Base-by-base conservation (phyloP, 2,329 filamentous ascomycete genomes). In the Neophaeococcomyces mojaviensis region DNA sequence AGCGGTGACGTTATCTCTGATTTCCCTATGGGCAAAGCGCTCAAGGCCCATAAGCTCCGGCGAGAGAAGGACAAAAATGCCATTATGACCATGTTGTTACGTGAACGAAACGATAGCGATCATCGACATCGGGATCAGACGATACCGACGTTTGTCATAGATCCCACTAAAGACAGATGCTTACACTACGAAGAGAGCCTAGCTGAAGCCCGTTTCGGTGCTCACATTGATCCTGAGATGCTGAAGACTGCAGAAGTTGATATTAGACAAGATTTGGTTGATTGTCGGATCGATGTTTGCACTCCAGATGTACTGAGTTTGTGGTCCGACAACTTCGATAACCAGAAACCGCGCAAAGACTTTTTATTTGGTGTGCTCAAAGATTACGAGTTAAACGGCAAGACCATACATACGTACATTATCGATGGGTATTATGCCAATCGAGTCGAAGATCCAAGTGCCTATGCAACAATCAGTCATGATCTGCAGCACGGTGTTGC, bases 261-360 rank as follows among this genome's bases (percentile, higher is more conserved):
- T 57, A 73, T 96, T 16, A 81, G 89, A 32, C 79, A 84, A 53
- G 90, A 98, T 65, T 70, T 98, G 48, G 85, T 97, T 51, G 92
- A 98, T 64, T 89, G 88, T 57, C 86, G 87, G 43, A 92, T 98
- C 59, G 92, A 98, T 62, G 97, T 98, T 53, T 97, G 90, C 67
- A 97, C 92, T 1, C 89, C 90, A 0, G 92, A 97, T 61, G 89
- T 96, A 7, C 76, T 97, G 35, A 89, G 89, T 6, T 70, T 97
- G 47, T 98, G 92, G 87, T 92, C 88, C 7, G 92, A 98, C 67
- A 95, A 89, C 61, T 98, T 97, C 59, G 90, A 98, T 64, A 97
- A 95, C 64, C 88, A 96, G 63, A 76, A 88, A 6, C 88, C 90
- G 1, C 79, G 89, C 45, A 84, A 83, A 58, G 88, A 94, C 59